phyloP scores from a whole-genome alignment of 1,284 basidiomycete species.

The Apiotrichum gracile region DNA sequence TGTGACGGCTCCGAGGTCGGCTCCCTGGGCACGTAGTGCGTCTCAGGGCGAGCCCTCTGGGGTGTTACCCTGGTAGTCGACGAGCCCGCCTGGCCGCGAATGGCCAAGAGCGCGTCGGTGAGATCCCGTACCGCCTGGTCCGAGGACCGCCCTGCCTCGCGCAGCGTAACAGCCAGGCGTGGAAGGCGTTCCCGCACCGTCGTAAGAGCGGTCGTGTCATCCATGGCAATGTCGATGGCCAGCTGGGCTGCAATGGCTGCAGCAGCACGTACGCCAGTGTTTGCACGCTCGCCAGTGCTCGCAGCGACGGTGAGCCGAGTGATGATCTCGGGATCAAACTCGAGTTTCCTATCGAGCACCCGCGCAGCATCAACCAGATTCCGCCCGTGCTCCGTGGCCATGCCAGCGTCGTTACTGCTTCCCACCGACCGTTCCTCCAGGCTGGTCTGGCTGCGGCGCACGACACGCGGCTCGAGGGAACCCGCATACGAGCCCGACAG shows the following conservation, averaged over 20 bases:
- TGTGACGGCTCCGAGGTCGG: background rate
- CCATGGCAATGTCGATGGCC: conserved; percentile 23
- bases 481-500: conserved; percentile 1
- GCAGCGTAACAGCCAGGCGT: conserved; percentile 20
- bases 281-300: conserved; percentile 26
- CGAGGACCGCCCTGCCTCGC: conserved; percentile 29
- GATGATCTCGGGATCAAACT: conserved; percentile 25
- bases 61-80: background rate
- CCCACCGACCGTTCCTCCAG: conserved; percentile 2
- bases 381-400: conserved; percentile 35
- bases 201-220: conserved; percentile 10
- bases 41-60: background rate
- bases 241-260: conserved; percentile 23
- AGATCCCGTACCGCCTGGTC: conserved; percentile 39
- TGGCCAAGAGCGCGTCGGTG: conserved; percentile 30
- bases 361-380: conserved; percentile 37
- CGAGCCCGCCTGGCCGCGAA: background rate
- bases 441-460: conserved; percentile 14
- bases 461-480: conserved; percentile 4
- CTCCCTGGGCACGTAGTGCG: background rate
- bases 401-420: conserved; percentile 1
- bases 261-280: conserved; percentile 23
- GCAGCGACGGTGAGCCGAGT: conserved; percentile 23
- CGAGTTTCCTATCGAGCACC: conserved; percentile 21
- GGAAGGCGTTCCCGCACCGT: conserved; percentile 21